phyloP scores from a whole-genome alignment of 805 yeast species.

The Priceomyces castillae region DNA sequence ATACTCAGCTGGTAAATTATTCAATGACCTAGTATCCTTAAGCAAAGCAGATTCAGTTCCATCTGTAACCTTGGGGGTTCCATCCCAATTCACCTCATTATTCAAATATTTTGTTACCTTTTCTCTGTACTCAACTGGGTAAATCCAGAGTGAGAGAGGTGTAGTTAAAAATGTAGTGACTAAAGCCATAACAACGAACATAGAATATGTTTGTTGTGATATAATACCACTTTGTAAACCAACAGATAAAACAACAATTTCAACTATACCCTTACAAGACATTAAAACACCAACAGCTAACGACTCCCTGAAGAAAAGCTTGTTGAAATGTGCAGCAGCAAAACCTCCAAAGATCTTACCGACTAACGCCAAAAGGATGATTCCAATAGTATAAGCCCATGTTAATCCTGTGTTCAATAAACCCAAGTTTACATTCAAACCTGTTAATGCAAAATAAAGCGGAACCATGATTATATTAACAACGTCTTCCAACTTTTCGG shows the following conservation, averaged over 20 bases:
- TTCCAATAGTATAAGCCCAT: constrained; percentile 76
- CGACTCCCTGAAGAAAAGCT: constrained; percentile 70
- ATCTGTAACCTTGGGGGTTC: constrained; percentile 12
- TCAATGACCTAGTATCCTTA: background rate
- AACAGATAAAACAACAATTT: constrained; percentile 71
- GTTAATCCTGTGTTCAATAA: constrained; percentile 60
- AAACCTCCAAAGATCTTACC: constrained; percentile 70
- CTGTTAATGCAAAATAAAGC: constrained; percentile 76
- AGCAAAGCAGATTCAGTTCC: constrained; percentile 6
- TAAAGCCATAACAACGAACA: constrained; percentile 82
- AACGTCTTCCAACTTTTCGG: constrained; percentile 75
- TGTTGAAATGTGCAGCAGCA: constrained; percentile 58
- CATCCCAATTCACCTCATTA: constrained; percentile 28
- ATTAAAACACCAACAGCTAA: constrained; percentile 73
- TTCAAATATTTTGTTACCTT: constrained; percentile 36
- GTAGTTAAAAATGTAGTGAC: constrained; percentile 78
- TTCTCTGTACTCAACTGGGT: constrained; percentile 62
- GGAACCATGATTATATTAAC: constrained; percentile 73
- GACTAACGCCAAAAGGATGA: constrained; percentile 62
- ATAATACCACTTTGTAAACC: constrained; percentile 74
- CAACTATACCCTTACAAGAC: constrained; percentile 90
- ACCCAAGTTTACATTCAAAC: constrained; percentile 67
- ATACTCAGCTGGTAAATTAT: constrained; percentile 9
- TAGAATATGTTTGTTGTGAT: constrained; percentile 62
- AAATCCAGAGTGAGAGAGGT: constrained; percentile 60